Evolutionary conservation across 768 basidiomycete species (phyloP), one percentile per base, ranked within the genome.

Genomic region (Xerocomellus chrysenteron): DNA sequence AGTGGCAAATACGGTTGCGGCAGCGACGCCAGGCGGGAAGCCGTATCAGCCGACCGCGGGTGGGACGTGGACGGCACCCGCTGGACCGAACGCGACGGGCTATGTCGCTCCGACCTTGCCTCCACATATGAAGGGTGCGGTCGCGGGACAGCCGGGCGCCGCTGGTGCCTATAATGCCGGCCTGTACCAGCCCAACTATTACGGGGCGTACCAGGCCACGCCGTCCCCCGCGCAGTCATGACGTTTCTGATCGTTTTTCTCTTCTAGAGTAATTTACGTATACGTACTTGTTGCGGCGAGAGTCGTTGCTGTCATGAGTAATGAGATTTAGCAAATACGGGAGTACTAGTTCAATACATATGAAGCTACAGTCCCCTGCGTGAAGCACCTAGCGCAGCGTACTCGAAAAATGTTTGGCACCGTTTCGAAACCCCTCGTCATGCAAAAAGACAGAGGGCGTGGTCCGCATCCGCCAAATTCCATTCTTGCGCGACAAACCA

Each of bases 1-100:
- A 3, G 82, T 84, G 7, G 82, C 82, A 11, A 84, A 83, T 46
- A 84, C 83, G 1, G 80, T 82, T 26, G 60, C 79, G 24, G 61
- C 65, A 41, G 53, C 66, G 24, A 62, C 59, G 42, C 52, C 68
- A 0, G 59, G 55, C 9, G 66, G 54, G 42, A 75, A 76, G 42
- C 47, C 73, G n/a, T 73, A 70, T 54, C 65, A 70, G 19, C 67
- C 72, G 13, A n/a, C 57, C 2, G 54, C 65, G 2, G 63, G 60
- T 21, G 68, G 58, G 24, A 41, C 63, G 2, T 70, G 68, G 65
- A 41, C 76, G 3, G 58, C 63, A 19, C 61, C 76, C 9, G 55
- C 65, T 13, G 68, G 61, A 21, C 13, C 68, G 1, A 56, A 48
- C 35, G 56, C 61, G 39, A 12, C 68, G 4, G 65, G 70, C 2